Conservation (phyloP, 2,329 filamentous ascomycete species). For the Sarocladium kiliense region DNA sequence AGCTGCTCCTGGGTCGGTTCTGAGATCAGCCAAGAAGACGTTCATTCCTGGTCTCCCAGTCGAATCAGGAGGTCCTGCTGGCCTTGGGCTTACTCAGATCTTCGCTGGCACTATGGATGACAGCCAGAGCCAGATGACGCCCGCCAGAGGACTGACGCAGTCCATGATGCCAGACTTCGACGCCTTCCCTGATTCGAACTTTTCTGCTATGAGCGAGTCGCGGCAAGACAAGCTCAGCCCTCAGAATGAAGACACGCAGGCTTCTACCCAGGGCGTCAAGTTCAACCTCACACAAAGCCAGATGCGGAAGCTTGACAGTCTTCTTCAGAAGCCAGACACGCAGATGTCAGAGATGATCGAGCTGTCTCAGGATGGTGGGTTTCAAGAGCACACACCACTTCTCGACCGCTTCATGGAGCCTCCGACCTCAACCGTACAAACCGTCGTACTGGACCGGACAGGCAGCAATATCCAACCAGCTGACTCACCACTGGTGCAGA, state of each 20-base stretch:
- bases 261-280: conserved; percentile 39
- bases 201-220: conserved; percentile 54
- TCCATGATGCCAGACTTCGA: conserved; percentile 54
- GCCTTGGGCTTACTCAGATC: conserved; percentile 78
- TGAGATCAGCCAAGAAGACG: conserved; percentile 63
- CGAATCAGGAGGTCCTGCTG: conserved; percentile 44
- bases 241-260: conserved; percentile 33
- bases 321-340: conserved; percentile 45
- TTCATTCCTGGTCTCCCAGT: conserved; percentile 66
- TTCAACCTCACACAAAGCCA: conserved; percentile 59
- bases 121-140: conserved; percentile 35
- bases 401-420: conserved; percentile 60
- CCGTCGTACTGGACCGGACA: conserved; percentile 44
- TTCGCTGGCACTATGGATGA: conserved; percentile 85
- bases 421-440: conserved; percentile 66
- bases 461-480: conserved; percentile 31
- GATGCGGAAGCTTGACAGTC: conserved; percentile 51
- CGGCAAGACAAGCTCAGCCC: conserved; percentile 47
- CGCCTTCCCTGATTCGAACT: conserved; percentile 53
- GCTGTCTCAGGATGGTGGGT: conserved; percentile 76
- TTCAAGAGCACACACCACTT: conserved; percentile 67
- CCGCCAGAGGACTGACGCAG: conserved; percentile 28
- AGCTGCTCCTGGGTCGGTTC: conserved; percentile 54
- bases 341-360: conserved; percentile 68
- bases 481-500: conserved; percentile 62